Base-by-base conservation (phyloP, 2,329 filamentous ascomycete genomes). In the Cladorrhinum sp. region DNA sequence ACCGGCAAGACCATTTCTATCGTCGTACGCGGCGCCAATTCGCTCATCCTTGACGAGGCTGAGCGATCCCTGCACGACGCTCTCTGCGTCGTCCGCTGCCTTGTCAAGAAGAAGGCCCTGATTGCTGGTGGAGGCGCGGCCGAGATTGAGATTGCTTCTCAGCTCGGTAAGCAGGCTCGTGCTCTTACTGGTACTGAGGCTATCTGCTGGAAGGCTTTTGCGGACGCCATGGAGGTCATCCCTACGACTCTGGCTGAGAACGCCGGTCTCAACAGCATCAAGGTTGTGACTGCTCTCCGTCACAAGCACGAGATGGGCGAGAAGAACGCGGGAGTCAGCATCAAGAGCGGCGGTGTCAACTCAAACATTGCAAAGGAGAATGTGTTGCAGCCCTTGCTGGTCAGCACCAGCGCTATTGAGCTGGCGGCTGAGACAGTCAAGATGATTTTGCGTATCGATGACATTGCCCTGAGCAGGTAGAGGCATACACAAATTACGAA, bases 41-140 rank as follows among this genome's bases (percentile, higher is more conserved):
- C 82, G 62, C 82, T 99, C 66, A 97, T 99, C 72, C 82, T 99
- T 55, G 95, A 99, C 73, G 95, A 99, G 79, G 96, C 95, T 0
- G 95, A 98, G 82, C 91, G 95, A 70, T 95, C 90, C 68, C 84
- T 99, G 59, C 95, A 99, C 82, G 95, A 99, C 71, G 95, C 95
- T 28, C 92, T 98, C 66, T 99, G 95, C 74, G 95, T 98, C 55
- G 93, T 99, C 69, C 90, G 95, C 70, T 99, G 95, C 74, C 80
- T 99, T 63, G 95, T 99, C 69, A 99, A 99, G 87, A 99, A 98
- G 86, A 96, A 96, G 80, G 95, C 95, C n/a, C 86, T 99, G 60
- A 96, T 99, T 70, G 94, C 96, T 14, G 95, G 95, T 76, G 95
- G 95, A 71, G 95, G 95, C 73, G 95, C 95, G 1, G 91, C 95